Evolutionary conservation across 495 filamentous ascomycete genomes (phyloP), one percentile per base, ranked within the genome.

Genomic region (Xylaria curta): DNA sequence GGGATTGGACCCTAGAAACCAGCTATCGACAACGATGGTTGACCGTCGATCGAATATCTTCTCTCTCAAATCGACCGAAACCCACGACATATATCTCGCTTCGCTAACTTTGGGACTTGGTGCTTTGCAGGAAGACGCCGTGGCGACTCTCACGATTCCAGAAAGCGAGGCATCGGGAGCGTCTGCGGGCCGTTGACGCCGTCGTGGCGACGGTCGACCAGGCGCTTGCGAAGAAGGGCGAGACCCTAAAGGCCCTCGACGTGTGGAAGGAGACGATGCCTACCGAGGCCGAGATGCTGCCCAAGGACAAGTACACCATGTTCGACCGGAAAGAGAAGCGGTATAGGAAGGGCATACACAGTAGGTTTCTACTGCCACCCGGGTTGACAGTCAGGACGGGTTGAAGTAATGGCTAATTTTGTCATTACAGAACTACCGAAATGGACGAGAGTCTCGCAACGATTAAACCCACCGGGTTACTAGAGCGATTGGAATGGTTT

Each of bases 251-350:
- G 80, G 86, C 91, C 40, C 83, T 99, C 68, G 90, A 94, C 81
- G 85, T 90, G 74, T 99, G 96, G 96, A 97, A 94, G 83, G 85
- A 83, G 65, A 94, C 97, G 83, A 99, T 99, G 96, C 96, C 96
- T 26, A 92, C 89, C 38, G 96, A 99, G 88, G 88, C 89, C 80
- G 94, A 98, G 86, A 99, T 99, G 96, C 80, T 97, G 79, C 91
- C 96, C 56, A 92, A 89, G 81, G 96, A 99, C 82, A 99, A 99
- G 82, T 99, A 99, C 84, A 97, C 95, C 26, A 91, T 99, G 72
- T 99, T 98, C 84, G 94, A 97, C 82, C 90, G 94, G 74, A 98
- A 97, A 81, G 95, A 91, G 85, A 97, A 93, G 90, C 89, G 86
- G 73, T 99, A 99, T 83, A 87, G 96, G 80, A 99, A 99, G 89